Evolutionary conservation across 495 filamentous ascomycete genomes (phyloP), one percentile per base, ranked within the genome.

Genomic region (Penicillium tannophilum): DNA sequence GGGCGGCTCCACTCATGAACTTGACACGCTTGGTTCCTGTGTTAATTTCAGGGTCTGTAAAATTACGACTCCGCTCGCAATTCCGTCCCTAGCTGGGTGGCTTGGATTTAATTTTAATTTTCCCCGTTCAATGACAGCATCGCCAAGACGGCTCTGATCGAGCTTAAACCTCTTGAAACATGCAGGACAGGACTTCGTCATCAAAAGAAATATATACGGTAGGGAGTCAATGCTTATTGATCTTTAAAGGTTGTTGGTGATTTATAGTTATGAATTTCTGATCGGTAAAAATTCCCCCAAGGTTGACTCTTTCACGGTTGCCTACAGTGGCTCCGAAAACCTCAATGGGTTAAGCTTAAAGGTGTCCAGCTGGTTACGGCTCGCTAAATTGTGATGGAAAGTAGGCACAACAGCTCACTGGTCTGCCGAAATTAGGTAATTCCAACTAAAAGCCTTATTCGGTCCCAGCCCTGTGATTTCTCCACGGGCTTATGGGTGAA

Each of bases 31-130:
- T 31, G 46, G 46, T 49, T 49, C 52, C 16, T 47, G 0, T 19
- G 8, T 20, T 26, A 17, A 44, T 61, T 66, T 63, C 63, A 66
- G 60, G 63, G 63, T 66, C 63, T 41, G 63, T 61, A 59, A 61
- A 16, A 56, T 52, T 46, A 61, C 56, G 28, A 26, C 52, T 54
- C 26, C 43, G 45, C 26, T 55, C 7, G 26, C n/a, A 19, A 47
- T 24, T 17, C 23, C 31, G 33, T 36, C 26, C 26, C 24, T 31
- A 49, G 10, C 5, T 31, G 12, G 26, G 45, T 47, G 46, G 46
- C 46, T 52, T 61, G 42, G 46, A 28, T 52, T 50, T 19, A 41
- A 39, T 55, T 36, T 48, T 39, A 42, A 30, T 19, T 53, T 52
- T 54, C 52, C 44, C 2, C 28, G 26, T 35, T 14, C 26, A 24